A percentile compares a stretch with the other conserved stretches of the same genome.
phyloP scores from a whole-genome alignment of 768 basidiomycete genomes.

The Peribolospora kevripleyi region DNA sequence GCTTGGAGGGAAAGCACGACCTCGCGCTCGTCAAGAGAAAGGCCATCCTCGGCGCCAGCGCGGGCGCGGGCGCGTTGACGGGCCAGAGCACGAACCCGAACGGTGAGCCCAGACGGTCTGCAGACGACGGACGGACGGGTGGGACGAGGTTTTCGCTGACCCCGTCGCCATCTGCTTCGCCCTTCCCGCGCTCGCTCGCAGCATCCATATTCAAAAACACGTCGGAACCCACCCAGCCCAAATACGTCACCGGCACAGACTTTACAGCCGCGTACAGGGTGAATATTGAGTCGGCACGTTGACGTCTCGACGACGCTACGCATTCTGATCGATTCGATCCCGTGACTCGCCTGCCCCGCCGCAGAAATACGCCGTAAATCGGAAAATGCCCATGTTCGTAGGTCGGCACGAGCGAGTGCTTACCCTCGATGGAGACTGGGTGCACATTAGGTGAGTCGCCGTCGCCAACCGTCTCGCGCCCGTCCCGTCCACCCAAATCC shows the following conservation, averaged over 20 bases:
- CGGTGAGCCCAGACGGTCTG: constrained; percentile 25
- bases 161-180: neutral
- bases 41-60: constrained; percentile 46
- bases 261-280: constrained; percentile 71
- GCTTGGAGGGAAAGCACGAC: constrained; percentile 64
- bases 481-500: neutral
- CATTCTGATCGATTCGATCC: too few species aligned
- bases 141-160: neutral
- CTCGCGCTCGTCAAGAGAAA: constrained; percentile 54
- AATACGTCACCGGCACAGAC: constrained; percentile 42
- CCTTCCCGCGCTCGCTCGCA: neutral
- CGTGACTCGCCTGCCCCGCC: neutral
- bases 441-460: constrained; percentile 33
- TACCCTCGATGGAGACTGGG: constrained; percentile 83
- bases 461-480: too few species aligned
- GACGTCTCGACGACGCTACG: neutral
- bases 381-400: constrained; percentile 84
- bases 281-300: constrained; percentile 3
- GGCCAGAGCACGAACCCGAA: constrained; percentile 72
- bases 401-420: constrained; percentile 70
- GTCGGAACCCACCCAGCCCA: constrained; percentile 38
- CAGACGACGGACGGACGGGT: too few species aligned
- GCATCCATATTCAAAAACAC: constrained; percentile 84
- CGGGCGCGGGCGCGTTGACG: constrained; percentile 39
- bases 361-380: constrained; percentile 73